A percentile compares a stretch with the other conserved stretches of the same genome.
These are phyloP conservation scores for Komagataella ulmi DNA, from an alignment of 805 yeast genomes.

Conservation along the genomic window DNA sequence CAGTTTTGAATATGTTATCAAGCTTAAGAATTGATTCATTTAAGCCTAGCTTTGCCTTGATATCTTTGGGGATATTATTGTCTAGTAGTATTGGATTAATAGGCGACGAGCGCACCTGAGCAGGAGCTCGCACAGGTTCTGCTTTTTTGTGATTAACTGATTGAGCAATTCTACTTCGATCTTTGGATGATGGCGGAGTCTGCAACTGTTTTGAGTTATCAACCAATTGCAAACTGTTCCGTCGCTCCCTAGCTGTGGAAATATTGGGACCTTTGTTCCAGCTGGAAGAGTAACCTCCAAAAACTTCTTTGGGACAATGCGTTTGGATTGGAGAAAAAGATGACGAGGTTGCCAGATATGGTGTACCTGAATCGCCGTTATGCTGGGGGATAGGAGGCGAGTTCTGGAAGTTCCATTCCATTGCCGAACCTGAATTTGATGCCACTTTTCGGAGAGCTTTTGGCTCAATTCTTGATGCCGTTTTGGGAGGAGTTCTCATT, in stretches of 20 bases:
- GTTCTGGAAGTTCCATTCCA: background rate
- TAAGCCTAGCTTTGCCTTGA: slow-evolving; percentile 14
- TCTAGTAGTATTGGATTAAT: background rate
- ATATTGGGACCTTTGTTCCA: background rate
- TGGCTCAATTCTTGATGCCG: background rate
- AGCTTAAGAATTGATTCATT: slow-evolving; percentile 19
- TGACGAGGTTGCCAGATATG: background rate
- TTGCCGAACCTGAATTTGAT: background rate
- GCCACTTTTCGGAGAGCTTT: slow-evolving; percentile 7
- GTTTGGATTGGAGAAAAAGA: background rate
- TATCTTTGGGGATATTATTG: slow-evolving; percentile 14
- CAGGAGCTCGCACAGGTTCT: background rate
- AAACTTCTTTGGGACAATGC: background rate
- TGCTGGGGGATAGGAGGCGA: background rate
- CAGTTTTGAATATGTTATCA: slow-evolving; percentile 19
- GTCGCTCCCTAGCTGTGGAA: slow-evolving; percentile 5
- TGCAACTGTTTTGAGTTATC: slow-evolving; percentile 10
- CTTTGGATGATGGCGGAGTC: slow-evolving; percentile 7
- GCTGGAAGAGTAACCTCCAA: background rate
- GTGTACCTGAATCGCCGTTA: background rate
- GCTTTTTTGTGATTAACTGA: background rate
- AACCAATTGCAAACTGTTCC: slow-evolving; percentile 15
- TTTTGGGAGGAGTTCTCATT: background rate
- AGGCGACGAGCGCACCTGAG: background rate
- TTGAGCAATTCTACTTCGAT: background rate